Percentiles rank a stretch among this genome's conserved stretches.
These are phyloP conservation scores for Metschnikowia henanensis DNA, from an alignment of 805 yeast genomes.

Conservation along the genomic window DNA sequence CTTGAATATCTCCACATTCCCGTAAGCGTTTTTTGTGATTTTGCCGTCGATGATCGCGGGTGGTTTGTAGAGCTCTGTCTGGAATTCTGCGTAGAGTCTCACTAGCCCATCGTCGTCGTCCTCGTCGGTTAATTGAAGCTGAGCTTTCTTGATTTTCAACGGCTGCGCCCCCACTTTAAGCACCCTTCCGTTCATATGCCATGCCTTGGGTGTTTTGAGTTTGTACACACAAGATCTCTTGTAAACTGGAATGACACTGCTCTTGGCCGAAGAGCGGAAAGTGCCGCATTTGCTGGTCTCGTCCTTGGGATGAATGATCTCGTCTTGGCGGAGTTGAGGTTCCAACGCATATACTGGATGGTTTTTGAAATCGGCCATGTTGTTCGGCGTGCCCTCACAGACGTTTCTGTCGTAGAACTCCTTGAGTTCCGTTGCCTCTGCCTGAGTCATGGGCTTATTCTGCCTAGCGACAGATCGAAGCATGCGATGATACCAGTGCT, in stretches of 20 bases:
- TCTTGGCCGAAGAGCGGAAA: conserved; percentile 40
- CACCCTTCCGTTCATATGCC: conserved; percentile 82
- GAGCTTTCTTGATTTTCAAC: conserved; percentile 33
- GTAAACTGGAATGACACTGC: conserved; percentile 56
- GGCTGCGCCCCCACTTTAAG: conserved; percentile 72
- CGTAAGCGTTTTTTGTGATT: conserved; percentile 74
- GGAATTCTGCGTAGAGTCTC: conserved; percentile 73
- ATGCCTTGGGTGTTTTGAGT: conserved; percentile 74
- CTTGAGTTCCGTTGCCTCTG: conserved; percentile 56
- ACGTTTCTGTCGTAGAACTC: conserved; percentile 62
- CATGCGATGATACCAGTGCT: conserved; percentile 59
- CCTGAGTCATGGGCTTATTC: conserved; percentile 24
- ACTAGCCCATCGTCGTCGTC: conserved; percentile 52
- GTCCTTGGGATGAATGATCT: conserved; percentile 65
- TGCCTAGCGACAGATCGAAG: conserved; percentile 32
- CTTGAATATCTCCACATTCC: conserved; percentile 79
- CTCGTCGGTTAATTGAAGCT: conserved; percentile 29
- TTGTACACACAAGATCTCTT: conserved; percentile 61
- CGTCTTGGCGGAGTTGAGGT: conserved; percentile 68
- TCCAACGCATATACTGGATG: conserved; percentile 88
- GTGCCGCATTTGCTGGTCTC: conserved; percentile 64
- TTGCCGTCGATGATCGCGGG: conserved; percentile 64
- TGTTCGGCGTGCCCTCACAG: conserved; percentile 86
- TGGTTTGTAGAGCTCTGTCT: conserved; percentile 71
- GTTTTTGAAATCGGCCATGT: conserved; percentile 74